phyloP scores from a whole-genome alignment of 805 yeast genomes.

The Metschnikowia gruessii region DNA sequence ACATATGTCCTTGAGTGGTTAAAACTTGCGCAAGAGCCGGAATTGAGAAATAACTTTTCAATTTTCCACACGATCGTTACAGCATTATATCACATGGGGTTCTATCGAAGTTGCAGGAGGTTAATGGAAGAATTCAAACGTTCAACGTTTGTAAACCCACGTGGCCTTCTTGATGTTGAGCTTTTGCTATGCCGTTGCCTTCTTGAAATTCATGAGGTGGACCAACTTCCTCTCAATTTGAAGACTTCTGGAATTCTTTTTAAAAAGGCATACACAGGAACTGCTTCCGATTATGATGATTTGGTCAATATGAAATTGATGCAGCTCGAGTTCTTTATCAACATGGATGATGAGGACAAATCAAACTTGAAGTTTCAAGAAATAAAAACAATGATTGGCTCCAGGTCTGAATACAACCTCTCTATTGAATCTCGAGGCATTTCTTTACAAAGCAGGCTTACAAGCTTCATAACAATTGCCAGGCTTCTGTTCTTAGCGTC shows the following conservation, averaged over 20 bases:
- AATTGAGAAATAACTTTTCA: neutral
- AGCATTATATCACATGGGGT: conserved; percentile 8
- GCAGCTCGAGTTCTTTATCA: conserved; percentile 30
- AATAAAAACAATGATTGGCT: conserved; percentile 22
- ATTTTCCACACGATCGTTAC: conserved; percentile 5
- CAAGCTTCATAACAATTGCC: conserved; percentile 31
- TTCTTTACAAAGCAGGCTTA: conserved; percentile 22
- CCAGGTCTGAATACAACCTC: conserved; percentile 31
- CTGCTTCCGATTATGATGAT: neutral
- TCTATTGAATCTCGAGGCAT: conserved; percentile 9
- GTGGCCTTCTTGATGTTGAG: conserved; percentile 1
- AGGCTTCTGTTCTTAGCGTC: conserved; percentile 35
- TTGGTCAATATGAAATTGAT: conserved; percentile 20
- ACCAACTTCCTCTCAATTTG: conserved; percentile 19
- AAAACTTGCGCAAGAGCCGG: neutral
- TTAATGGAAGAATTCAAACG: conserved; percentile 2
- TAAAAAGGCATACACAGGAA: conserved; percentile 3
- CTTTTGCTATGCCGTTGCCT: conserved; percentile 7
- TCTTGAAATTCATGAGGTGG: conserved; percentile 3
- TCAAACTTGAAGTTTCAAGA: conserved; percentile 26
- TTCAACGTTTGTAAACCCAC: neutral
- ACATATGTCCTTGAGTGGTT: conserved; percentile 4
- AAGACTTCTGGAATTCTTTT: conserved; percentile 12
- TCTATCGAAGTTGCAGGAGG: conserved; percentile 1
- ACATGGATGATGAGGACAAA: conserved; percentile 16